Conservation (phyloP, 768 basidiomycete species). For the Mycena olivaceomarginata region DNA sequence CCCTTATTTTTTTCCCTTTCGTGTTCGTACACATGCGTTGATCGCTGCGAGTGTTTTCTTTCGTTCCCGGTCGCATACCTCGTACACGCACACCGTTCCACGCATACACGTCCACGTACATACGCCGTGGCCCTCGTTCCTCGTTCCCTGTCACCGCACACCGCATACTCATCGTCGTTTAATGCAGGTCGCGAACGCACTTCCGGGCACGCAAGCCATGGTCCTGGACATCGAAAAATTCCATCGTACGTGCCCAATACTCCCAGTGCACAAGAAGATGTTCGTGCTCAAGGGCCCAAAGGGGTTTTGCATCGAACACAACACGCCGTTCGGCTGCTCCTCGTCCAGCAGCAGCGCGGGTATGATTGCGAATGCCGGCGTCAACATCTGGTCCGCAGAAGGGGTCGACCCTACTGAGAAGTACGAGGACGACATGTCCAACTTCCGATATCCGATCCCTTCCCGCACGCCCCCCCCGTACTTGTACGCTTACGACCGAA, state of each 20-base stretch:
- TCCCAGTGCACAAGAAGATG: slow-evolving; percentile 56
- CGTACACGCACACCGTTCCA: too few relatives aligned
- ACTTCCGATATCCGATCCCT: too few relatives aligned
- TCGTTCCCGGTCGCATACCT: too few relatives aligned
- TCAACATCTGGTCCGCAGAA: slow-evolving; percentile 53
- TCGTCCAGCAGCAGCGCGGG: slow-evolving; percentile 56
- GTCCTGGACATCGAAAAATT: slow-evolving; percentile 55
- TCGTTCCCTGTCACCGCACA: not conserved
- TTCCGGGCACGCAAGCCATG: slow-evolving; percentile 17
- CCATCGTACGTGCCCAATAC: slow-evolving; percentile 56
- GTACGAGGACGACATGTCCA: slow-evolving; percentile 57
- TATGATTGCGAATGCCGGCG: slow-evolving; percentile 50
- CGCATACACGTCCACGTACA: too few relatives aligned
- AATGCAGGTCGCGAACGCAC: slow-evolving; percentile 28
- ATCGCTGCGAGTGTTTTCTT: too few relatives aligned
- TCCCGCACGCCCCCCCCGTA: too few relatives aligned
- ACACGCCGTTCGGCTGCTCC: slow-evolving; percentile 52
- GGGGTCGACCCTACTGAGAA: slow-evolving; percentile 45
- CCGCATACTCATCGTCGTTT: not conserved
- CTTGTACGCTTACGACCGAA: too few relatives aligned
- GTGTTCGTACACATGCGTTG: not conserved
- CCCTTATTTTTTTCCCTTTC: not conserved
- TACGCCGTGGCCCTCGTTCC: too few relatives aligned
- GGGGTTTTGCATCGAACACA: slow-evolving; percentile 57
- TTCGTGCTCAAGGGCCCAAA: slow-evolving; percentile 51